Conservation (phyloP, 2,329 filamentous ascomycete species). For the Xylariales sp. region DNA sequence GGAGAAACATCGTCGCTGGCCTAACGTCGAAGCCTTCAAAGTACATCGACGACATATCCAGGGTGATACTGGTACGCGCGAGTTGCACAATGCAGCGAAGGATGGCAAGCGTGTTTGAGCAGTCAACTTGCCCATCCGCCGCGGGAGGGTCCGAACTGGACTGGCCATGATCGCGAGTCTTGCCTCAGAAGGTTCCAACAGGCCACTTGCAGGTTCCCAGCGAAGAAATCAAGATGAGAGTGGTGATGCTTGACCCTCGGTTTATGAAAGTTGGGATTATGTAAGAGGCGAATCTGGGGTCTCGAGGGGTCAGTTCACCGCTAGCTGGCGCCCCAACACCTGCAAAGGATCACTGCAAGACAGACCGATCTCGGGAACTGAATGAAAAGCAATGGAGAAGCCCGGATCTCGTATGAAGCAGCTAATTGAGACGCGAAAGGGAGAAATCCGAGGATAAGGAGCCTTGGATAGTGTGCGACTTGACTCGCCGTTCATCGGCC, state of each 20-base stretch:
- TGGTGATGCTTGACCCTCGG: no score
- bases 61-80: conserved; percentile 8
- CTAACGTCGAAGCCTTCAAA: conserved; percentile 11
- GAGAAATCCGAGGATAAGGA: conserved; percentile 5
- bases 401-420: conserved; percentile 8
- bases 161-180: conserved; percentile 19
- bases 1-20: conserved; percentile 15
- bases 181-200: background rate
- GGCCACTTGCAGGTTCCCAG: background rate
- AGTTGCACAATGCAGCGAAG: conserved; percentile 13
- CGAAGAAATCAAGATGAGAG: no score
- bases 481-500: conserved; percentile 8
- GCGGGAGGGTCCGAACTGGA: conserved; percentile 20
- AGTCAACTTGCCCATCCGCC: conserved; percentile 24
- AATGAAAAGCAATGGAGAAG: no score
- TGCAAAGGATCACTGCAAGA: no score
- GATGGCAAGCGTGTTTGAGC: conserved; percentile 20
- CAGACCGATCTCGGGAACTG: no score
- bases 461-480: background rate
- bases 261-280: no score
- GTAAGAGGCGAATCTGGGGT: no score
- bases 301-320: no score
- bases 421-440: conserved; percentile 5
- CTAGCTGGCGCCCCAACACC: no score
- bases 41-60: conserved; percentile 19